A percentile compares a stretch with the other conserved stretches of the same genome.
phyloP scores from a whole-genome alignment of 495 filamentous ascomycete species.

The Recurvomyces mirabilis region DNA sequence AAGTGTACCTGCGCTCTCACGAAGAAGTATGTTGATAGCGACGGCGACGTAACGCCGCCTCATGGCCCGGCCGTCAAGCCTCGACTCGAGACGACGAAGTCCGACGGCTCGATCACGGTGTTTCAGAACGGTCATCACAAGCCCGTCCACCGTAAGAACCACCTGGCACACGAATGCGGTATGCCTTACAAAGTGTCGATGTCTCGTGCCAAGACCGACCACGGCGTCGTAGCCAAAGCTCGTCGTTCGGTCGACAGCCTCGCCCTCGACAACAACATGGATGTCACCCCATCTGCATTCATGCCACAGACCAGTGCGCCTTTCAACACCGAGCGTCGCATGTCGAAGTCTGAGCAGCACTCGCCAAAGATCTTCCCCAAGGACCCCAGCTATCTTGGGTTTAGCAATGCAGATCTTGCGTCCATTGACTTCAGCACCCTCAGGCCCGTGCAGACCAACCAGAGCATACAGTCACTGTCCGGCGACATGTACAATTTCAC shows the following conservation, averaged over 20 bases:
- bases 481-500: slow-evolving; percentile 8
- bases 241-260: slow-evolving; percentile 24
- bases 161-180: slow-evolving; percentile 71
- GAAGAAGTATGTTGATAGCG: slow-evolving; percentile 67
- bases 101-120: slow-evolving; percentile 71
- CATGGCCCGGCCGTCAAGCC: slow-evolving; percentile 39
- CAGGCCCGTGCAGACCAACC: not conserved
- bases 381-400: not conserved
- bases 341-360: slow-evolving; percentile 21
- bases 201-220: slow-evolving; percentile 59
- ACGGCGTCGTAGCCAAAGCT: slow-evolving; percentile 23
- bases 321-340: slow-evolving; percentile 24
- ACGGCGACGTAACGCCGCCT: slow-evolving; percentile 4
- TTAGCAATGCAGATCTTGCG: not conserved
- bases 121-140: slow-evolving; percentile 93
- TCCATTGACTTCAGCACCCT: slow-evolving; percentile 16
- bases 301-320: slow-evolving; percentile 6
- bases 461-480: slow-evolving; percentile 1
- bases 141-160: slow-evolving; percentile 79
- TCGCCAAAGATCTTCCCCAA: slow-evolving; percentile 9
- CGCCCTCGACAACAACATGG: slow-evolving; percentile 17
- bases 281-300: slow-evolving; percentile 10
- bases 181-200: slow-evolving; percentile 60
- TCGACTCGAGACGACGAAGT: slow-evolving; percentile 68
- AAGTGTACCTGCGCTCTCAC: slow-evolving; percentile 75